Evolutionary conservation across 2,329 filamentous ascomycete species (phyloP).

Genomic region (Lanzia echinophila): DNA sequence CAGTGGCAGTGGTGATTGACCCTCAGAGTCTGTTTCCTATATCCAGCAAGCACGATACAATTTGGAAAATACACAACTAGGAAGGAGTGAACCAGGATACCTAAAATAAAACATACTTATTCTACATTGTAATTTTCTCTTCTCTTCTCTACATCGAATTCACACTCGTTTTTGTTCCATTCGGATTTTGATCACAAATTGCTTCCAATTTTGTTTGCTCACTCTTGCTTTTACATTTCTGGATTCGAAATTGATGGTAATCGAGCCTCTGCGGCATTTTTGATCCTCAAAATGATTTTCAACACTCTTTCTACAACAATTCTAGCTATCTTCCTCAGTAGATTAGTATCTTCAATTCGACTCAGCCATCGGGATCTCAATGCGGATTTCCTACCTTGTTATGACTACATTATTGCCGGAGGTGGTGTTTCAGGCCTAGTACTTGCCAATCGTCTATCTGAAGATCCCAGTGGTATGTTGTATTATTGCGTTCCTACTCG

Average conservation of each 20-base stretch:
- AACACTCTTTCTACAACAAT: conserved; percentile 1
- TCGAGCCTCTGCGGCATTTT: conserved; percentile 5
- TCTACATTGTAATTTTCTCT: not conserved
- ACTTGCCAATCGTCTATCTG: conserved; percentile 38
- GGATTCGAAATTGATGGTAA: not conserved
- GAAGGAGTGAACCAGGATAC: too few relatives aligned
- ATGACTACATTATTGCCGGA: conserved; percentile 39
- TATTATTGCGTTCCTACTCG: not conserved
- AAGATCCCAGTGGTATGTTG: conserved; percentile 25
- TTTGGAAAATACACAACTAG: too few relatives aligned
- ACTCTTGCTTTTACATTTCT: not conserved
- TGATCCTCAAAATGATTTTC: not conserved
- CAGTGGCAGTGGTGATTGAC: too few relatives aligned
- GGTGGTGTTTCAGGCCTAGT: conserved; percentile 42
- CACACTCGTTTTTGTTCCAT: not conserved
- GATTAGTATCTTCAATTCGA: conserved; percentile 11
- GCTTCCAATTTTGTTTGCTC: conserved; percentile 8
- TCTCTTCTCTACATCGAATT: not conserved
- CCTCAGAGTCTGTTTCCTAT: too few relatives aligned
- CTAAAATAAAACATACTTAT: too few relatives aligned
- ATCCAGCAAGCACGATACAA: too few relatives aligned
- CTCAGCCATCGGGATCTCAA: conserved; percentile 19
- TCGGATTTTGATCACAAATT: conserved; percentile 8
- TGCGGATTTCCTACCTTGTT: conserved; percentile 23
- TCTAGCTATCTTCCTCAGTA: not conserved